These are phyloP conservation scores for Voacanga thouarsii DNA, from an alignment of 257 asterid genomes.

Conservation along the genomic window DNA sequence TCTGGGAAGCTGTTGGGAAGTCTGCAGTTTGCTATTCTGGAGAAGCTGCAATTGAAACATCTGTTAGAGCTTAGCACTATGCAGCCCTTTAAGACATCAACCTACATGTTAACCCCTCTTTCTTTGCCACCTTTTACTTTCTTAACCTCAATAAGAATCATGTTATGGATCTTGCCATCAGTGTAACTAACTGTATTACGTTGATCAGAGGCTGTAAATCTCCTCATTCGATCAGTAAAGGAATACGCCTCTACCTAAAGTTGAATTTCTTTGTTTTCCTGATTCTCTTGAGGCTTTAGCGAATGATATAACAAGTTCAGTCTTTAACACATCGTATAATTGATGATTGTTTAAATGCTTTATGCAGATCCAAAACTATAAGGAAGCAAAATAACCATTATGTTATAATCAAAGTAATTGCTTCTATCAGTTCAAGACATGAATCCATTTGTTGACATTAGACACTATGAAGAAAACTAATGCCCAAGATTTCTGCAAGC, in stretches of 20 bases:
- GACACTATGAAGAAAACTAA: no score
- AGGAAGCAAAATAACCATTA: no score
- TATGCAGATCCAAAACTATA: neutral
- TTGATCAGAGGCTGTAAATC: constrained; percentile 12
- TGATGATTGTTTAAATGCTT: neutral
- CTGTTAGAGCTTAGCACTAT: constrained; percentile 45
- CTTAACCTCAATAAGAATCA: neutral
- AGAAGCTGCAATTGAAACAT: constrained; percentile 53
- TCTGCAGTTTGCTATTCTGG: constrained; percentile 40
- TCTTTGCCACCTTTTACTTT: neutral
- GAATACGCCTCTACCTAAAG: neutral
- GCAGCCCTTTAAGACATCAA: neutral
- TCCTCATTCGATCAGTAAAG: constrained; percentile 5
- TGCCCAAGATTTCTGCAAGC: no score
- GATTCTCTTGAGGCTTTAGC: neutral
- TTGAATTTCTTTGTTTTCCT: neutral
- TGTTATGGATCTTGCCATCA: neutral
- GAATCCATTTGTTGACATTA: no score
- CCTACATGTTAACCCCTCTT: constrained; percentile 1
- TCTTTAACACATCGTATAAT: neutral
- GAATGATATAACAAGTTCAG: no score
- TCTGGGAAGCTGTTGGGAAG: constrained; percentile 65
- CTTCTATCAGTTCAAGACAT: no score
- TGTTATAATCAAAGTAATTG: no score
- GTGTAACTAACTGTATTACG: constrained; percentile 9